Percentiles rank a stretch among this genome's conserved stretches.
These are phyloP conservation scores for Paramyrothecium roridum DNA, from an alignment of 2,329 filamentous ascomycete species.

Conservation along the genomic window DNA sequence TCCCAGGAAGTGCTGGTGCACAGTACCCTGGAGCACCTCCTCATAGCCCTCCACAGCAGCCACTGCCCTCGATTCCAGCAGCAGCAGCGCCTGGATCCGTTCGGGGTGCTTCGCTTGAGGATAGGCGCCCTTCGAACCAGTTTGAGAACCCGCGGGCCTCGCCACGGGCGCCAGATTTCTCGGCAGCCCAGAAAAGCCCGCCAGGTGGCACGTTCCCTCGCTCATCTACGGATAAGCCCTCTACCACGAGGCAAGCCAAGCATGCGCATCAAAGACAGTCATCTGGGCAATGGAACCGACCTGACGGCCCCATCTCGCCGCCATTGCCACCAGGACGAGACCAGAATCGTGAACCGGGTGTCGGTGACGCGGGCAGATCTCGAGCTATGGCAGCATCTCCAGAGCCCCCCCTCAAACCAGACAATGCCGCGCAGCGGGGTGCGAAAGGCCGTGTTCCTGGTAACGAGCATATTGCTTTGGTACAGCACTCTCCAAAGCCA, in stretches of 20 bases:
- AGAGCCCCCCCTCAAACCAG: not conserved
- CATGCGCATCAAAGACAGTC: not conserved
- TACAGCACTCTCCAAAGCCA: slow-evolving; percentile 4
- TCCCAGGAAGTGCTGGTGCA: not conserved
- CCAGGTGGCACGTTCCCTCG: not conserved
- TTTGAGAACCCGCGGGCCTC: not conserved
- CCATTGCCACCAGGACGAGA: not conserved
- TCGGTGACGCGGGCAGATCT: not conserved
- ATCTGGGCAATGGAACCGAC: not conserved
- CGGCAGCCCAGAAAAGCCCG: not conserved
- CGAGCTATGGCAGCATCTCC: not conserved
- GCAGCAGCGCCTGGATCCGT: not conserved
- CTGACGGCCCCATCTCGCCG: not conserved
- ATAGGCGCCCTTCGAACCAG: not conserved
- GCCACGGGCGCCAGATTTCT: not conserved
- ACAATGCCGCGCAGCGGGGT: not conserved
- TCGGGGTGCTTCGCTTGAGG: not conserved
- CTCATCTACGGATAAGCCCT: not conserved
- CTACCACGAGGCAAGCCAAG: not conserved
- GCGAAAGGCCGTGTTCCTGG: not conserved
- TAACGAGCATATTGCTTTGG: not conserved
- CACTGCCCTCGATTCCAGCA: not conserved
- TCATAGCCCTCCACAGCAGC: not conserved
- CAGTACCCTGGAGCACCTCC: not conserved
- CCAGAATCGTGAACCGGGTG: not conserved